These are phyloP conservation scores for Dictyostelium brefeldianum DNA, from an alignment of 78 protist species.

Conservation along the genomic window DNA sequence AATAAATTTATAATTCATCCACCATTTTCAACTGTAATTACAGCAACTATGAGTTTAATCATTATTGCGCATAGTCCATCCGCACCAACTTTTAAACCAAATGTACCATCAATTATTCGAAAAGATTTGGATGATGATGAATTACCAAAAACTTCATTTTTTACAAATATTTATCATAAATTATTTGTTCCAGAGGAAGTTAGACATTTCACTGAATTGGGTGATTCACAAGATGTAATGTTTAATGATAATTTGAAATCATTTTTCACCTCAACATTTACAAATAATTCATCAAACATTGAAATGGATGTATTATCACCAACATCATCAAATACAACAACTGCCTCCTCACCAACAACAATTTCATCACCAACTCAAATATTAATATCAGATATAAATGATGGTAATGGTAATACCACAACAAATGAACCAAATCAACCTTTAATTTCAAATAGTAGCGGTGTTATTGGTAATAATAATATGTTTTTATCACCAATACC, in stretches of 20 bases:
- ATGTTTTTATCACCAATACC: neutral
- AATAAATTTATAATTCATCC: slow-evolving; percentile 60
- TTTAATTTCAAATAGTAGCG: neutral
- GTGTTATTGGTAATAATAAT: neutral
- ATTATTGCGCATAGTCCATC: slow-evolving; percentile 82
- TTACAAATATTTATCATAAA: slow-evolving; percentile 29
- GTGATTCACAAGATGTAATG: slow-evolving; percentile 32
- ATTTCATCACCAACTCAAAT: slow-evolving; percentile 1
- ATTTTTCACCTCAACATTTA: slow-evolving; percentile 65
- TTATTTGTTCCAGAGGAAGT: slow-evolving; percentile 72
- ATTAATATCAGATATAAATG: neutral
- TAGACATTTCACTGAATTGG: slow-evolving; percentile 10
- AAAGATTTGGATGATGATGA: slow-evolving; percentile 29
- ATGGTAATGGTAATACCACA: neutral
- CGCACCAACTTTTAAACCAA: slow-evolving; percentile 76
- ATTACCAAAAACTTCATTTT: neutral
- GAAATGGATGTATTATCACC: slow-evolving; percentile 52
- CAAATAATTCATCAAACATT: slow-evolving; percentile 1
- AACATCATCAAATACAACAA: neutral
- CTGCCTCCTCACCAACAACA: neutral
- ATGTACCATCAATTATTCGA: slow-evolving; percentile 75
- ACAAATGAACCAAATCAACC: neutral
- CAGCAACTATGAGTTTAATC: slow-evolving; percentile 49
- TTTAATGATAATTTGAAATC: slow-evolving; percentile 38
- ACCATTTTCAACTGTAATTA: slow-evolving; percentile 56